Evolutionary conservation across 805 yeast species (phyloP).

Genomic region (Candida ficus): DNA sequence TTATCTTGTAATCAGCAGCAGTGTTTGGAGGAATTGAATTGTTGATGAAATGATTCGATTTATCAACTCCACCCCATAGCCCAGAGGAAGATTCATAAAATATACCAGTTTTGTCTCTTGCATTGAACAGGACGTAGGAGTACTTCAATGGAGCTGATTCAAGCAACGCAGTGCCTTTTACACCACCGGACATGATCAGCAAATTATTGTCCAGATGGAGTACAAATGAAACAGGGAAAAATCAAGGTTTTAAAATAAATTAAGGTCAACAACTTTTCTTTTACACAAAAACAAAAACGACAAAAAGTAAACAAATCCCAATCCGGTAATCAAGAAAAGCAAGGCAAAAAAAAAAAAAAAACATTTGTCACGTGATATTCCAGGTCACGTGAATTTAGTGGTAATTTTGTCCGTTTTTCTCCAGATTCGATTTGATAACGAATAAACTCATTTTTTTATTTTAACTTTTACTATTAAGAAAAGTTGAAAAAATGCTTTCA

Average conservation of each 20-base stretch:
- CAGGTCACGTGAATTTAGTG: no score
- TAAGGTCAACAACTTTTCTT: neutral
- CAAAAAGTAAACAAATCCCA: constrained; percentile 2
- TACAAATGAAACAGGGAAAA: no score
- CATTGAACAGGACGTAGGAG: constrained; percentile 14
- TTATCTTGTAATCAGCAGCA: constrained; percentile 10
- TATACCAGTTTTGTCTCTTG: constrained; percentile 4
- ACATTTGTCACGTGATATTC: neutral
- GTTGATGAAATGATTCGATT: constrained; percentile 10
- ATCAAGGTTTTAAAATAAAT: no score
- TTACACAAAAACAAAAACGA: constrained; percentile 2
- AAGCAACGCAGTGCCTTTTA: neutral
- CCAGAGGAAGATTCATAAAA: constrained; percentile 20
- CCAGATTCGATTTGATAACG: no score
- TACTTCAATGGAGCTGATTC: constrained; percentile 19
- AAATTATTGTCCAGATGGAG: no score
- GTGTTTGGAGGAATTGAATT: constrained; percentile 3
- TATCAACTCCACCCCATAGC: constrained; percentile 15
- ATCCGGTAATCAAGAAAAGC: no score
- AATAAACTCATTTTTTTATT: no score
- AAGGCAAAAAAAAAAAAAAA: no score
- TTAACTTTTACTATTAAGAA: no score
- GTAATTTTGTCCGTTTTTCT: no score
- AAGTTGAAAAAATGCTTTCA: constrained; percentile 65
- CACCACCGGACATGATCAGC: no score